Conservation (phyloP, 371 early-diverging fungal species). For the Phascolomyces articulosus region DNA sequence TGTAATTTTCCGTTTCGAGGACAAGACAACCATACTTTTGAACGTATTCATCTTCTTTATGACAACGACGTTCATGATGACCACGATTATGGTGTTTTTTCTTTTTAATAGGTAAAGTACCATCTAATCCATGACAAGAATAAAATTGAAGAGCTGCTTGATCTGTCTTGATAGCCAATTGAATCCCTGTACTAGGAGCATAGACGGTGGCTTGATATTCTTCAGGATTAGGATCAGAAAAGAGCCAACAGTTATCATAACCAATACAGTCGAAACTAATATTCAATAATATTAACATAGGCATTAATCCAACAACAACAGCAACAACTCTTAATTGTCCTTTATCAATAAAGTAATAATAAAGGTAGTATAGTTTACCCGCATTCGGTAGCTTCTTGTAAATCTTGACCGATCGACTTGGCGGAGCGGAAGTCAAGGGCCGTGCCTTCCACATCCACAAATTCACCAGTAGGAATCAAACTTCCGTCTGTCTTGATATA, state of each 20-base stretch:
- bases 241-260: constrained; percentile 38
- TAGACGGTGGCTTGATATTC: constrained; percentile 20
- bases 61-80: constrained; percentile 4
- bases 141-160: constrained; percentile 28
- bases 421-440: constrained; percentile 22
- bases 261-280: constrained; percentile 20
- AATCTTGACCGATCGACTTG: constrained; percentile 25
- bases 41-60: constrained; percentile 2
- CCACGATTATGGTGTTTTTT: constrained; percentile 8
- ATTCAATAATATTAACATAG: too few species aligned
- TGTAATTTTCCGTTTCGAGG: constrained; percentile 26
- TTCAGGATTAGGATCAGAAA: constrained; percentile 20
- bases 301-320: too few species aligned
- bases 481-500: constrained; percentile 18
- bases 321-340: too few species aligned
- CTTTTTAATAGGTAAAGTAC: constrained; percentile 26
- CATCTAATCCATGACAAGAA: constrained; percentile 20
- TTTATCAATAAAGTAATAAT: neutral
- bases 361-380: constrained; percentile 7
- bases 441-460: constrained; percentile 17
- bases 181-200: constrained; percentile 24
- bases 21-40: constrained; percentile 26
- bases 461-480: constrained; percentile 22
- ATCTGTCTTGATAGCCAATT: constrained; percentile 23
- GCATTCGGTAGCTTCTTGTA: constrained; percentile 19